phyloP scores from a whole-genome alignment of 306 rosid species.

The Gastrolobium villosum region DNA sequence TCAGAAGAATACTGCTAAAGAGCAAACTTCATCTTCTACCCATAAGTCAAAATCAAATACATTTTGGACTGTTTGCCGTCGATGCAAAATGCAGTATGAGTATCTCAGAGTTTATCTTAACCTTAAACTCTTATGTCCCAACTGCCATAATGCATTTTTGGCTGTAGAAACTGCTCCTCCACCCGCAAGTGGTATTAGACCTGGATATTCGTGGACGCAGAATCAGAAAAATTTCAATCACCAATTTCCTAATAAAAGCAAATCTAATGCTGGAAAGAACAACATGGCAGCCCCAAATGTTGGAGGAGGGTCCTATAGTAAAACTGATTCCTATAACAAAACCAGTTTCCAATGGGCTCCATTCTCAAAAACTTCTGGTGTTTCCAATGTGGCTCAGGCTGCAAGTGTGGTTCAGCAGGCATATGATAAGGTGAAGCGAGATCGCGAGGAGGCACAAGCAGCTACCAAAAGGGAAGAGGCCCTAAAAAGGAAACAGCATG shows the following conservation, averaged over 20 bases:
- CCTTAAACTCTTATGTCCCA: constrained; percentile 93
- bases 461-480: constrained; percentile 69
- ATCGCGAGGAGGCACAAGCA: constrained; percentile 92
- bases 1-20: constrained; percentile 64
- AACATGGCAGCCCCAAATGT: constrained; percentile 52
- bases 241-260: constrained; percentile 56
- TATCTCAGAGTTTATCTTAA: constrained; percentile 88
- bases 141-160: constrained; percentile 84
- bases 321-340: constrained; percentile 50
- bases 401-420: constrained; percentile 93
- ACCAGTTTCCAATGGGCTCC: constrained; percentile 80
- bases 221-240: constrained; percentile 52
- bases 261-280: constrained; percentile 57
- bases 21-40: constrained; percentile 65
- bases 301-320: constrained; percentile 56
- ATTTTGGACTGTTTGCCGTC: constrained; percentile 92
- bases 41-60: constrained; percentile 69
- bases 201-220: constrained; percentile 69
- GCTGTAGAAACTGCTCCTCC: constrained; percentile 86
- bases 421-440: constrained; percentile 90
- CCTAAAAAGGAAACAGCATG: constrained; percentile 62
- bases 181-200: constrained; percentile 70
- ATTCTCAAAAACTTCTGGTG: constrained; percentile 70
- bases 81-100: constrained; percentile 97
- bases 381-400: constrained; percentile 86